Evolutionary conservation across 2,329 filamentous ascomycete species (phyloP), one percentile per base, ranked within the genome.

Genomic region (Phyllosticta citriasiana): DNA sequence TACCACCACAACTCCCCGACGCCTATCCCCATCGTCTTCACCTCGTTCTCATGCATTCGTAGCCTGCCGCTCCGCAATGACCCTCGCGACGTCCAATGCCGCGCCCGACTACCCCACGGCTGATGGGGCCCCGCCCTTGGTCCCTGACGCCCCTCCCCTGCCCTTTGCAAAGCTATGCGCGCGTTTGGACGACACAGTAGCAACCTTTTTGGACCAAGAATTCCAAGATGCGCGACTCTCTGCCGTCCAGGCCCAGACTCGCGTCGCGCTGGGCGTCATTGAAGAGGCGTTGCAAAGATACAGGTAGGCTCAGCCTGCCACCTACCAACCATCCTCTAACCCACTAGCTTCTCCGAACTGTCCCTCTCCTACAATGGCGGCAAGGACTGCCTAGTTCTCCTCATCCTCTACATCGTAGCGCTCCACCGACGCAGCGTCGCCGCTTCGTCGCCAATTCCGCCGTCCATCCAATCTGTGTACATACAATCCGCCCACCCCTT

Each of bases 351-450:
- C 64, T 81, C 87, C 62, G 83, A 95, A 71, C 82, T 97, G 63
- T 91, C 92, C 4, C 80, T 97, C 65, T 96, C 93, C 61, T 99
- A 97, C 77, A 99, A 99, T 69, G 94, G 94, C 71, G 94, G 94
- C 64, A 99, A 99, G 75, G 94, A 97, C 80, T 97, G 93, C 70
- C 87, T 97, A 19, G 92, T 97, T 59, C 85, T 97, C 19, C 81
- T 97, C 6, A 83, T 97, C 69, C 80, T 97, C 65, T 90, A 96
- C 70, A 86, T 97, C 66, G 86, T 88, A 64, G 79, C 79, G 22
- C 74, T 86, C 1, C 77, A 80, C 67, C 68, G 67, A 40, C 70
- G 72, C 53, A 67, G 67, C 58, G 68, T 72, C 22, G 65, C 67
- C 30, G 63, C 64, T 55, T 62, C 68, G 50, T 57, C 64, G 6